Conservation (phyloP, 495 filamentous ascomycete species). For the Glonium stellatum region DNA sequence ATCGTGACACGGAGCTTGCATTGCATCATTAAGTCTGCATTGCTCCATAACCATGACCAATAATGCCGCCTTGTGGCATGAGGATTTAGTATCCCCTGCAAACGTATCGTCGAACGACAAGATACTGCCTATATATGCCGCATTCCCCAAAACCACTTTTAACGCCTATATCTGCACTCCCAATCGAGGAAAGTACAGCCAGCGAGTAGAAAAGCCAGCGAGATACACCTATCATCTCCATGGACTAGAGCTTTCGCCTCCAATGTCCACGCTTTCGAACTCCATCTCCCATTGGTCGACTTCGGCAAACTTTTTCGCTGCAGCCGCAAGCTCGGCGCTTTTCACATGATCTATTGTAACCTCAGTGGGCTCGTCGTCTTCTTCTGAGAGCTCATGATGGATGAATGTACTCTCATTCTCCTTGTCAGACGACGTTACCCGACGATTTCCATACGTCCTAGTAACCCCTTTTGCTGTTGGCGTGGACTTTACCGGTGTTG, state of each 20-base stretch:
- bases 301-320: constrained; percentile 55
- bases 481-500: not conserved
- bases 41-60: too few relatives aligned
- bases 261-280: constrained; percentile 48
- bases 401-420: constrained; percentile 37
- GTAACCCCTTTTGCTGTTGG: constrained; percentile 18
- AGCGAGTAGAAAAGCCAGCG: too few relatives aligned
- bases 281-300: constrained; percentile 68
- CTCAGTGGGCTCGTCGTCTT: constrained; percentile 18
- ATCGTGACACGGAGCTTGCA: too few relatives aligned
- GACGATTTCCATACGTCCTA: constrained; percentile 32
- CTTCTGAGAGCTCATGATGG: constrained; percentile 4
- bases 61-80: too few relatives aligned
- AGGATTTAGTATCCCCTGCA: too few relatives aligned
- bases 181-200: too few relatives aligned
- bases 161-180: too few relatives aligned
- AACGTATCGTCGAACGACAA: too few relatives aligned
- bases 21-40: too few relatives aligned
- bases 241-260: constrained; percentile 21
- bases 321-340: constrained; percentile 26
- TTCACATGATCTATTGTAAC: constrained; percentile 30
- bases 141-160: too few relatives aligned
- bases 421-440: constrained; percentile 40
- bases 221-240: constrained; percentile 16
- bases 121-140: too few relatives aligned